A percentile compares a stretch with the other conserved stretches of the same genome.
Evolutionary conservation across 192 early-diverging fungal genomes (phyloP).

Genomic region (Podila horticola): DNA sequence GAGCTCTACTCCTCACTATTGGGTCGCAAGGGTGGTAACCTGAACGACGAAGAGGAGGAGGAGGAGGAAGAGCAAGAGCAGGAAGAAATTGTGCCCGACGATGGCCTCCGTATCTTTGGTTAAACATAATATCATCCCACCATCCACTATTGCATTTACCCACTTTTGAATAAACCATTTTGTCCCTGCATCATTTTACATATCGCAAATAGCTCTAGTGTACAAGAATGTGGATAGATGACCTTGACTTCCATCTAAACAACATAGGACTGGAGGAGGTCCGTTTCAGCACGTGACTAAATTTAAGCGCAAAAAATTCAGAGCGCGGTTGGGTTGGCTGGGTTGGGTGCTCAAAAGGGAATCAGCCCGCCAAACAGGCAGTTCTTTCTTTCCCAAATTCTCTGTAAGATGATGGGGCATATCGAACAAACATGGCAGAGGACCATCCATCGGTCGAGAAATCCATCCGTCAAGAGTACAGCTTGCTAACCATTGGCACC

Average conservation of each 20-base stretch:
- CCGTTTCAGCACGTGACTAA: no score
- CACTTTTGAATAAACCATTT: background rate
- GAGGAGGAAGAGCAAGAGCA: slow-evolving; percentile 36
- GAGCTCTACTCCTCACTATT: slow-evolving; percentile 91
- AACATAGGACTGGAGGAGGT: no score
- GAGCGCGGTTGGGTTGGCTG: no score
- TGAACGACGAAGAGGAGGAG: slow-evolving; percentile 47
- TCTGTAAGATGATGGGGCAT: slow-evolving; percentile 8
- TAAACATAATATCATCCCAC: slow-evolving; percentile 3
- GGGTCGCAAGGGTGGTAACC: slow-evolving; percentile 62
- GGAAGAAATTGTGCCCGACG: slow-evolving; percentile 31
- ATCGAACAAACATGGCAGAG: background rate
- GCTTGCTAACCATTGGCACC: slow-evolving; percentile 4
- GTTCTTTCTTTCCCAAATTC: slow-evolving; percentile 8
- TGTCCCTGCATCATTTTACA: background rate
- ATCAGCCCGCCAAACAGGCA: background rate
- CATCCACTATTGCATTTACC: slow-evolving; percentile 15
- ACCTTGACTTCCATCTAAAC: no score
- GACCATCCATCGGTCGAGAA: slow-evolving; percentile 39
- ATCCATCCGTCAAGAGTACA: slow-evolving; percentile 29
- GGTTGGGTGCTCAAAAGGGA: slow-evolving; percentile 7
- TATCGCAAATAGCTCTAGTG: background rate
- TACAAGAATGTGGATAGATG: no score
- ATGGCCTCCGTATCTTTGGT: slow-evolving; percentile 52
- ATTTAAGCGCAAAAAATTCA: slow-evolving; percentile 1